Percentiles rank a stretch among this genome's conserved stretches.
phyloP scores from a whole-genome alignment of 768 basidiomycete genomes.

The Leccinum disarticulatum region DNA sequence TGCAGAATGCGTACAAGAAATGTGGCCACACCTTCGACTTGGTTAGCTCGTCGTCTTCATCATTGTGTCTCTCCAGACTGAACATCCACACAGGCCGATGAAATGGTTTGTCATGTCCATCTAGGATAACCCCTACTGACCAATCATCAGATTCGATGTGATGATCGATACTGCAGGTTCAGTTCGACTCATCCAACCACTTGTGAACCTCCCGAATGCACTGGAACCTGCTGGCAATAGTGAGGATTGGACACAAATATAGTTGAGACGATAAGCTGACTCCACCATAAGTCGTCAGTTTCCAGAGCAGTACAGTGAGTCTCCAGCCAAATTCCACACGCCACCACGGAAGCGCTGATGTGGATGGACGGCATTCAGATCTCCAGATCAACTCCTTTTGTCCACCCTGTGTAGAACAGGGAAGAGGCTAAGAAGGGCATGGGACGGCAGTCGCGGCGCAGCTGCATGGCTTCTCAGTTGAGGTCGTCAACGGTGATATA shows the following conservation, averaged over 20 bases:
- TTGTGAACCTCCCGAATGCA: constrained; percentile 58
- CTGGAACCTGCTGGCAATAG: constrained; percentile 75
- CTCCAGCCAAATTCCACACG: constrained; percentile 7
- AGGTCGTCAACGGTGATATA: constrained; percentile 24
- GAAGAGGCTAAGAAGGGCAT: constrained; percentile 7
- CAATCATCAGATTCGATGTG: constrained; percentile 58
- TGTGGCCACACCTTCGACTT: constrained; percentile 56
- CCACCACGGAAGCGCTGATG: constrained; percentile 16
- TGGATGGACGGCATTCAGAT: constrained; percentile 26
- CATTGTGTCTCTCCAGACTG: constrained; percentile 13
- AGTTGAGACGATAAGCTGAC: constrained; percentile 22
- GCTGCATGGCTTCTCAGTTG: constrained; percentile 16
- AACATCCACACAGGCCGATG: constrained; percentile 48
- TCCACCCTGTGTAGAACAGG: constrained; percentile 27
- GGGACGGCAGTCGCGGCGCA: constrained; percentile 4
- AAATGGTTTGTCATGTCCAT: constrained; percentile 44
- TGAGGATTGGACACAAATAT: constrained; percentile 37
- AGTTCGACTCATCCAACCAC: constrained; percentile 59
- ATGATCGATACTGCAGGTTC: constrained; percentile 67
- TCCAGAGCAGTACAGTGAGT: constrained; percentile 68
- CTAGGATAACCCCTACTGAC: constrained; percentile 13
- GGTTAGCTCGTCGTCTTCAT: constrained; percentile 38
- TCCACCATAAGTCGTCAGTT: constrained; percentile 56
- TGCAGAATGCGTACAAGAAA: constrained; percentile 57
- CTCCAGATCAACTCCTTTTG: constrained; percentile 37